phyloP scores from a whole-genome alignment of 805 yeast species.

The Kluyveromyces dobzhanskii region DNA sequence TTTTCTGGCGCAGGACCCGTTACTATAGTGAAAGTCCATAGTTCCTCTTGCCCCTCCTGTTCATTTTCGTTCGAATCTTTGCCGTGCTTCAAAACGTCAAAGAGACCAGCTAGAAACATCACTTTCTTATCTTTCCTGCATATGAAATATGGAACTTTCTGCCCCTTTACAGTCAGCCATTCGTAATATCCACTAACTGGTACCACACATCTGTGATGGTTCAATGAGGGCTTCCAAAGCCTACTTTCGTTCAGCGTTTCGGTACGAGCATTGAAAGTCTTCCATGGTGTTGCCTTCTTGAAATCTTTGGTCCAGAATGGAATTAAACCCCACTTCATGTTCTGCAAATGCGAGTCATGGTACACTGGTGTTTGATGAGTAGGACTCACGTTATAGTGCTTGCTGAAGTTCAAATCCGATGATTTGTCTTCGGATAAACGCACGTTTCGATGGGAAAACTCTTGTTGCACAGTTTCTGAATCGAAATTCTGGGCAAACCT shows the following conservation, averaged over 20 bases:
- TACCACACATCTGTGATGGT: conserved; percentile 55
- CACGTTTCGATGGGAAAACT: conserved; percentile 7
- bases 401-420: conserved; percentile 15
- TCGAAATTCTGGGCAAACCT: conserved; percentile 41
- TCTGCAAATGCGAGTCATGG: conserved; percentile 28
- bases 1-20: conserved; percentile 63
- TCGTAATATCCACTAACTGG: conserved; percentile 84
- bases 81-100: conserved; percentile 14
- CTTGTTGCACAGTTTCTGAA: conserved; percentile 15
- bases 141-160: conserved; percentile 59
- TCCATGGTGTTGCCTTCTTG: conserved; percentile 29
- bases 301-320: conserved; percentile 53
- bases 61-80: conserved; percentile 3
- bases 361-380: conserved; percentile 41
- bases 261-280: conserved; percentile 65
- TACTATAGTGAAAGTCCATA: conserved; percentile 55
- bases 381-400: conserved; percentile 54
- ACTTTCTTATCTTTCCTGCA: conserved; percentile 43
- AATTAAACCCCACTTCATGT: conserved; percentile 76
- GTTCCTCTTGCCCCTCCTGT: conserved; percentile 7
- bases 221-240: conserved; percentile 49
- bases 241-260: conserved; percentile 49
- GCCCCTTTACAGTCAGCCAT: conserved; percentile 42
- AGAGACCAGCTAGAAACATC: conserved; percentile 61
- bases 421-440: conserved; percentile 17